Conservation (phyloP, 78 protist genomes). For the Cavenderia fasciculata region DNA sequence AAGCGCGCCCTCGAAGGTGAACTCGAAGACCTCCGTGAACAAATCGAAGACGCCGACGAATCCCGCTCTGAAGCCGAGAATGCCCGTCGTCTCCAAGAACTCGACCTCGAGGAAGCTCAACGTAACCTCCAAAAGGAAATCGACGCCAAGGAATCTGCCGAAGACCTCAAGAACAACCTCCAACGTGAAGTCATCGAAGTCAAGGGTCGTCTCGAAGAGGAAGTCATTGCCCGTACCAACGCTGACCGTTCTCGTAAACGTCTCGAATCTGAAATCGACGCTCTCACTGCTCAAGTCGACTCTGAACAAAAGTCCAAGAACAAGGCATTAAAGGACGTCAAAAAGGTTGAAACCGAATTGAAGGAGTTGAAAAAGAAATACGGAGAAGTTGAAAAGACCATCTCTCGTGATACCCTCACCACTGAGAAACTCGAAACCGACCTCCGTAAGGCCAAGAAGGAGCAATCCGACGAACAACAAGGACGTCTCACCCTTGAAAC, state of each 20-base stretch:
- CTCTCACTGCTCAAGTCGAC: slow-evolving; percentile 74
- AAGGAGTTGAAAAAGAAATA: slow-evolving; percentile 61
- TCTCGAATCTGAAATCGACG: slow-evolving; percentile 69
- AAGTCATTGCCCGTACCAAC: slow-evolving; percentile 40
- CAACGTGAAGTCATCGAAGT: slow-evolving; percentile 70
- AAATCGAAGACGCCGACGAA: slow-evolving; percentile 72
- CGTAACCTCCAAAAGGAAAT: slow-evolving; percentile 71
- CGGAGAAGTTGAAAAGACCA: slow-evolving; percentile 69
- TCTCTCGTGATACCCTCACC: slow-evolving; percentile 20
- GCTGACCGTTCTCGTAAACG: slow-evolving; percentile 74
- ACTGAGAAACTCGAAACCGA: slow-evolving; percentile 66
- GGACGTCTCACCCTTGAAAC: slow-evolving; percentile 58
- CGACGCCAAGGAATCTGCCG: slow-evolving; percentile 76
- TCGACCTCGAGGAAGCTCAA: slow-evolving; percentile 63
- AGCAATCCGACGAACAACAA: slow-evolving; percentile 68
- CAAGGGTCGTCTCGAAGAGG: slow-evolving; percentile 80
- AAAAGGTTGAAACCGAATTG: slow-evolving; percentile 69
- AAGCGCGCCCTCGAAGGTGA: slow-evolving; percentile 77
- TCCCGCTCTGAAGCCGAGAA: slow-evolving; percentile 65
- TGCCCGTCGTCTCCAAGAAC: slow-evolving; percentile 42
- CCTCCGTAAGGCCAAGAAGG: slow-evolving; percentile 73
- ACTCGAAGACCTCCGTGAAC: slow-evolving; percentile 58
- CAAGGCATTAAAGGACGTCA: slow-evolving; percentile 59
- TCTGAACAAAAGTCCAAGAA: slow-evolving; percentile 70
- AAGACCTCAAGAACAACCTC: slow-evolving; percentile 68